Base-by-base conservation (phyloP, 228 moss, liverwort and hornwort genomes). In the Sphagnum magellanicum region DNA sequence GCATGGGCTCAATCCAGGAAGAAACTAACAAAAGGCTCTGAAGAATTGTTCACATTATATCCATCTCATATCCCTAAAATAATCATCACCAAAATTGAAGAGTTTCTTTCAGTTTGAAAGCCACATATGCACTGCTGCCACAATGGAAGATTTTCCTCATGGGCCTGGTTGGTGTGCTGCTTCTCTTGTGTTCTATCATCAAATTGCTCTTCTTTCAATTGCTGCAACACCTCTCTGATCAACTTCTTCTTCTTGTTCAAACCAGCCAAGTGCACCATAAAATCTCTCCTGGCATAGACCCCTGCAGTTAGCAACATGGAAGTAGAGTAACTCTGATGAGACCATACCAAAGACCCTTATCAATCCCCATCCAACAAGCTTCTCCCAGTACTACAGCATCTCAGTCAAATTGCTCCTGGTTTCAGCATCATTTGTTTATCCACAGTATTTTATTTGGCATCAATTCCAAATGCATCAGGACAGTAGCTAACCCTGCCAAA, bases 251-350 rank as follows among this genome's bases (percentile, higher is more conserved):
- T 98, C 70, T 94, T 89, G 75, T 98, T 92, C 58, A 98, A 75
- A 6, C 98, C 98, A 52, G 98, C 98, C 58, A 98, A 73, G 73
- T 98, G 98, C 59, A 98, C 92, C 98, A 98, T 98, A 67, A 94
- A 98, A 70, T 98, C 92, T 74, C 98, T 92, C 65, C 76, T 87
- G 47, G 94, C 90, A 78, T 98, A 94, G 10, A 98, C 98, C 76
- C 98, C 98, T 98, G 85, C 76, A 75, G 61, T 59, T 17, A 63
- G 64, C 68, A 65, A 58, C 64, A 32, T 32, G 32, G 32, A 3
- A 32, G 32, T 32, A 32, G 3, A 51, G 50, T 32, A 10, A 32
- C 46, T 51, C 5, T 5, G 68, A 5, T 5, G 5, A 1, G 14
- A 14, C 10, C 14, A 58, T 14, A 14, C 14, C 58, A 58, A 10